Conservation (phyloP, 192 early-diverging fungal genomes). For the Tieghemiomyces parasiticus region DNA sequence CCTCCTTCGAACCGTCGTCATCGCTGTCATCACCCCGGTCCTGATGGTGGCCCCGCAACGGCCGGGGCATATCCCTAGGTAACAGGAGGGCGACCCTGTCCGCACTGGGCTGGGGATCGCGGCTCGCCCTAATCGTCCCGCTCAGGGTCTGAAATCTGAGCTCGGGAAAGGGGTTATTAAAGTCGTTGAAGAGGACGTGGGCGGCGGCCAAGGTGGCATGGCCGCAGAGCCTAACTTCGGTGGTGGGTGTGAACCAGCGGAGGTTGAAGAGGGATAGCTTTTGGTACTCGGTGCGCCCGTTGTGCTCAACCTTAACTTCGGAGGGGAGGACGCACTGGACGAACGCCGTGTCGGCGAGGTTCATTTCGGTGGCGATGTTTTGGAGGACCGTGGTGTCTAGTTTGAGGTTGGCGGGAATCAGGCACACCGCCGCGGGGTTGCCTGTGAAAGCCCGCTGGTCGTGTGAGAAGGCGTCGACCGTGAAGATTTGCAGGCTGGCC, state of each 20-base stretch:
- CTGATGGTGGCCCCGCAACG: background rate
- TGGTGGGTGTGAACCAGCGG: slow-evolving; percentile 21
- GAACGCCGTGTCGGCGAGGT: slow-evolving; percentile 30
- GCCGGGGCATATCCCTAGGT: slow-evolving; percentile 1
- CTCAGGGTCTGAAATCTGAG: slow-evolving; percentile 20
- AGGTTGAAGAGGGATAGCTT: slow-evolving; percentile 12
- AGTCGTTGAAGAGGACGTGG: slow-evolving; percentile 18
- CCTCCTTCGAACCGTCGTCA: too few relatives aligned
- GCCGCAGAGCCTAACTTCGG: slow-evolving; percentile 17
- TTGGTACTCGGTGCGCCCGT: slow-evolving; percentile 10
- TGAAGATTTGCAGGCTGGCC: slow-evolving; percentile 18
- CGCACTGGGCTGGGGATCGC: background rate
- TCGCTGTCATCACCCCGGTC: background rate
- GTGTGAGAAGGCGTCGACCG: slow-evolving; percentile 20
- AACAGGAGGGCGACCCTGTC: slow-evolving; percentile 14
- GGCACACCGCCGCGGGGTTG: slow-evolving; percentile 23
- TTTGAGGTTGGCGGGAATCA: slow-evolving; percentile 13
- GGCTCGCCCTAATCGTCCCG: slow-evolving; percentile 12
- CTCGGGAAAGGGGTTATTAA: slow-evolving; percentile 5
- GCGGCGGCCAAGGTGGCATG: slow-evolving; percentile 29
- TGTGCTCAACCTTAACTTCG: background rate
- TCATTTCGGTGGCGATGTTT: slow-evolving; percentile 25
- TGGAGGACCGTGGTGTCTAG: slow-evolving; percentile 13
- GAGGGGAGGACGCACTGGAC: slow-evolving; percentile 10
- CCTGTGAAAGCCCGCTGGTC: slow-evolving; percentile 17